Evolutionary conservation across 768 basidiomycete species (phyloP).

Genomic region (Suillus fuscotomentosus): DNA sequence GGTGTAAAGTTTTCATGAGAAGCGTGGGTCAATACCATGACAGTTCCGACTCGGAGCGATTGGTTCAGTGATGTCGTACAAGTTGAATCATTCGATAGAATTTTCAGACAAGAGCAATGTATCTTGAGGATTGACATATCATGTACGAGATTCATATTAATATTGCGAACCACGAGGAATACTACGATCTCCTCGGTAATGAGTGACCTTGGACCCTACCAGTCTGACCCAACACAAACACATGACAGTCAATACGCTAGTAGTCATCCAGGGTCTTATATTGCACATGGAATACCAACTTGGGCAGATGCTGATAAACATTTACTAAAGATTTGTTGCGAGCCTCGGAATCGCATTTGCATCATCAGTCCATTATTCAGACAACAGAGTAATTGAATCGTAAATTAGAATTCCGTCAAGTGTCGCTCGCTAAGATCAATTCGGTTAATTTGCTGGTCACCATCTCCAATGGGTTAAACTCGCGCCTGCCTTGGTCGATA

Average conservation of each 20-base stretch:
- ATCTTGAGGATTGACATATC: neutral
- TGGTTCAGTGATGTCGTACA: conserved; percentile 1
- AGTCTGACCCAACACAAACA: neutral
- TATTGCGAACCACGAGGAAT: neutral
- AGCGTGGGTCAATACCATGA: neutral
- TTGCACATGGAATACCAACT: neutral
- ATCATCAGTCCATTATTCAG: neutral
- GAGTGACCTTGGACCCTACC: neutral
- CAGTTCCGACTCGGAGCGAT: neutral
- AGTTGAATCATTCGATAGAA: neutral
- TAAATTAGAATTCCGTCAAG: neutral
- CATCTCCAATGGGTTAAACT: neutral
- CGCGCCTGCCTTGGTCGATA: neutral
- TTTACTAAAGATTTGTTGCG: neutral
- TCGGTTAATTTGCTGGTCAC: neutral
- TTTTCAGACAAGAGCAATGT: neutral
- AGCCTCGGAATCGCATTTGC: neutral
- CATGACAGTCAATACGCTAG: neutral
- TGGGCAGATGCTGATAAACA: neutral
- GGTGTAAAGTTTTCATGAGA: neutral
- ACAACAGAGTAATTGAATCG: neutral
- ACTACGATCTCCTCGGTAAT: conserved; percentile 2
- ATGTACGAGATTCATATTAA: neutral
- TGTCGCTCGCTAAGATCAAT: neutral
- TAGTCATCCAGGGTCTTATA: neutral